Base-by-base conservation (phyloP, 768 basidiomycete species). In the Pisolithus albus region DNA sequence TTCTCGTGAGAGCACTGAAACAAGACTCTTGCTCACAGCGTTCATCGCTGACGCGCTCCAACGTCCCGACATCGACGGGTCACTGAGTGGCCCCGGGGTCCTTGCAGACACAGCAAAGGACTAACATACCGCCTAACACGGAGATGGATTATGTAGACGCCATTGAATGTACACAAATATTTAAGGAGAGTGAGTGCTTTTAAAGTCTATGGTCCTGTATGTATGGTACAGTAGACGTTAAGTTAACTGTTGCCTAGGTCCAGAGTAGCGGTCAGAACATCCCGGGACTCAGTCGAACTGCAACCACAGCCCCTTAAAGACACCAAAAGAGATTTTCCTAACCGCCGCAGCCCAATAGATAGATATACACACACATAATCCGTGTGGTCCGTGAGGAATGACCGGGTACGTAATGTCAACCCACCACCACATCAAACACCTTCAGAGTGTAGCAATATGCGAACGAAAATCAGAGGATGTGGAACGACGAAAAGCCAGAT, bases 381-480 rank as follows among this genome's bases (percentile, higher is more conserved):
- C 23, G n/a, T 26, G 26, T 45, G 43, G 43, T 4, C 11, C 28
- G 23, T 16, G 23, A 23, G 23, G 42, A 45, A 26, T 18, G 28
- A 26, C 43, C 16, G n/a, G 43, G 15, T 30, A 45, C 40, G 11
- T 26, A n/a, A 5, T 45, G 26, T 45, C 23, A 15, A 45, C n/a
- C 24, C 43, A 26, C 28, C 26, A 45, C 43, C 24, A n/a, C 19
- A 24, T 21, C 41, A 18, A 42, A 45, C 34, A 45, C 30, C 15
- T 45, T 2, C 10, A 16, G n/a, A 13, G 24, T 45, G 16, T 23
- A 45, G 28, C 7, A 26, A 13, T 21, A 19, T 40, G 11, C 26
- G 61, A 64, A 65, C 63, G 55, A 64, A 64, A 30, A 30, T 45
- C 5, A 6, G 26, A 28, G 43, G 16, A 45, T 45, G 32, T 15